Base-by-base conservation (phyloP, 495 filamentous ascomycete species). In the Apiosordaria backusii region DNA sequence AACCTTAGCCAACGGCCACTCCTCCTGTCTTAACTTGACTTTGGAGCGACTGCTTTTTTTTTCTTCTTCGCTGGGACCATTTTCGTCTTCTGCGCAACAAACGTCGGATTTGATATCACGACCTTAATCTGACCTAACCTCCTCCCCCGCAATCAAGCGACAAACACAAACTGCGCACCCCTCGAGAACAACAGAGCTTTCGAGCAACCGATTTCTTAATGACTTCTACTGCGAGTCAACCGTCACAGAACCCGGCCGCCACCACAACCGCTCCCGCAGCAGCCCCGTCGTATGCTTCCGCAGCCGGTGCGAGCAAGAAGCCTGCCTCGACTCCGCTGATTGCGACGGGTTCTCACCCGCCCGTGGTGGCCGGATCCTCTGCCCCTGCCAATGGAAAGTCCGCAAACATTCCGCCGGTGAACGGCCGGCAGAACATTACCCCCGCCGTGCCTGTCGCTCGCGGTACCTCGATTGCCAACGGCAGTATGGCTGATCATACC, bases 221-320 rank as follows among this genome's bases (percentile, higher is more conserved):
- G 81, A 83, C 81, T 80, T 83, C 81, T 67, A 72, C 76, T 78
- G 78, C 76, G 70, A 79, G 80, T 78, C 79, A 85, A 72, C 77
- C 79, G 64, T 78, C 81, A 69, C 72, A 71, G 73, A 82, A 81
- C 66, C 73, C 87, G 79, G 82, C 87, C 79, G 77, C 83, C 70
- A 83, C 82, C 79, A 81, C 83, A 13, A 61, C 59, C 76, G 82
- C 87, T 70, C 80, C 86, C 73, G 78, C 87, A 66, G 78, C 85
- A 77, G 82, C 86, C 77, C 81, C 84, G 79, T 89, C 86, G 75
- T 88, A 89, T 87, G 79, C 87, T 79, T 84, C 87, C 79, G 92
- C 92, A 76, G 79, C 85, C 68, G 82, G 87, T 83, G 90, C 91
- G 80, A 89, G 87, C 74, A 93, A 92, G 83, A 94, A 90, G 85